Evolutionary conservation across 2,329 filamentous ascomycete species (phyloP).

Genomic region (Mycosphaerella sp.): DNA sequence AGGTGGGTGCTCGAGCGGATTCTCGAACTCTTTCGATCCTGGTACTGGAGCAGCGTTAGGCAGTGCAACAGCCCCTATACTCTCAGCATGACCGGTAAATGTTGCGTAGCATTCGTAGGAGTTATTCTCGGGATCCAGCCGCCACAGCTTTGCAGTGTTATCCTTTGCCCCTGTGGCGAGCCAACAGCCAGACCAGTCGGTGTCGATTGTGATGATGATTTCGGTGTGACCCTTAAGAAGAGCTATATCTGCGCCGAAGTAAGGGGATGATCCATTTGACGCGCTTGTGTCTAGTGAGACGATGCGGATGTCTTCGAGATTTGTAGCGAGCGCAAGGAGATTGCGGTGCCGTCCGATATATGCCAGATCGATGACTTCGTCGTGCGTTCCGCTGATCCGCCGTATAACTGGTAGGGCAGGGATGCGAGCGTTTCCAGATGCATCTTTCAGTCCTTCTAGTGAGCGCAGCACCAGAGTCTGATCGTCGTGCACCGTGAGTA

Average conservation of each 20-base stretch:
- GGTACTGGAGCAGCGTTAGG: constrained; percentile 62
- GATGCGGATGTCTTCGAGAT: constrained; percentile 86
- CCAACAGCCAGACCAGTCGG: constrained; percentile 97
- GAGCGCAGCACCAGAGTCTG: constrained; percentile 78
- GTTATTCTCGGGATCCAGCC: constrained; percentile 66
- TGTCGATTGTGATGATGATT: constrained; percentile 89
- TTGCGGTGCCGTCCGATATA: constrained; percentile 77
- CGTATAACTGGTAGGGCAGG: constrained; percentile 55
- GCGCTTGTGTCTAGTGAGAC: constrained; percentile 56
- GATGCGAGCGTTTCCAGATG: constrained; percentile 11
- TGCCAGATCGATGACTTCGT: constrained; percentile 92
- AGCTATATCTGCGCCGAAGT: constrained; percentile 85
- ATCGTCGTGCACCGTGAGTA: constrained; percentile 80
- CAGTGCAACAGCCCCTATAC: constrained; percentile 79
- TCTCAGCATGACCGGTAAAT: constrained; percentile 90
- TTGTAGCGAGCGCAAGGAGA: constrained; percentile 83
- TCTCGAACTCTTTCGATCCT: constrained; percentile 62
- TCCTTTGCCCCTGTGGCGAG: constrained; percentile 94
- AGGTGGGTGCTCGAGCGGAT: constrained; percentile 74
- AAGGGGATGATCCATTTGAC: constrained; percentile 35
- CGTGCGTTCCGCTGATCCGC: constrained; percentile 90
- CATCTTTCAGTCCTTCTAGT: constrained; percentile 37
- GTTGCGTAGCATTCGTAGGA: constrained; percentile 74
- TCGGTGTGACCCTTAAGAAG: constrained; percentile 86
- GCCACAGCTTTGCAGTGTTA: constrained; percentile 88